phyloP scores from a whole-genome alignment of 2,329 filamentous ascomycete genomes.

The Talaromyces albobiverticillius region DNA sequence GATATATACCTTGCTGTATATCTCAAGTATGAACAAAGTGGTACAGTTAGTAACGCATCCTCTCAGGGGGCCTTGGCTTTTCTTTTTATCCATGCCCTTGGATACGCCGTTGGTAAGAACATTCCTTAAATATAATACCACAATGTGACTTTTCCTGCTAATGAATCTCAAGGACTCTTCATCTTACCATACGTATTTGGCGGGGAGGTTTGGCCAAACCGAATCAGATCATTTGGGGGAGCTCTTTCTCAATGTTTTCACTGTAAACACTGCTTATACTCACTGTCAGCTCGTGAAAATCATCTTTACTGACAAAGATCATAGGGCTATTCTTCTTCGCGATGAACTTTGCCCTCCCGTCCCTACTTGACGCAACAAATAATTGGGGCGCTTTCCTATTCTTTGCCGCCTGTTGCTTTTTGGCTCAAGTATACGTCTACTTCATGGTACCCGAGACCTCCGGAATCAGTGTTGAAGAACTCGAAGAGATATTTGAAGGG shows the following conservation, averaged over 20 bases:
- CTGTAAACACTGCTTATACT: too few relatives aligned
- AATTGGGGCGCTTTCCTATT: slow-evolving; percentile 47
- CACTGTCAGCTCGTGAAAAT: too few relatives aligned
- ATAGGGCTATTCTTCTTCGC: slow-evolving; percentile 45
- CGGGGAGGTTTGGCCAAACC: slow-evolving; percentile 46
- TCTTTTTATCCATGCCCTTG: slow-evolving; percentile 39
- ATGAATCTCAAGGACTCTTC: too few relatives aligned
- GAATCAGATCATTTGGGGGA: slow-evolving; percentile 43
- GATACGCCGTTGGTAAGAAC: slow-evolving; percentile 41
- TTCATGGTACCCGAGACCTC: slow-evolving; percentile 37
- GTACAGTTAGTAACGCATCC: slow-evolving; percentile 23
- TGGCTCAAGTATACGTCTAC: slow-evolving; percentile 38
- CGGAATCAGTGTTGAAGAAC: too few relatives aligned
- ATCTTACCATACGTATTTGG: slow-evolving; percentile 47
- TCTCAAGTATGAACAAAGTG: slow-evolving; percentile 31
- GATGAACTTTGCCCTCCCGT: slow-evolving; percentile 33
- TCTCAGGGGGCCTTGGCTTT: slow-evolving; percentile 35
- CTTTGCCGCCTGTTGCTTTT: slow-evolving; percentile 39
- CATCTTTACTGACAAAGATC: too few relatives aligned
- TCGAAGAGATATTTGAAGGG: too few relatives aligned
- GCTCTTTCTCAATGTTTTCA: slow-evolving; percentile 40
- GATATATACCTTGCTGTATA: slow-evolving; percentile 42
- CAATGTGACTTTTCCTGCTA: too few relatives aligned
- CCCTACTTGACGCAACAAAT: slow-evolving; percentile 30
- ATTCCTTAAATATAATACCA: too few relatives aligned